phyloP scores from a whole-genome alignment of 768 basidiomycete species.

The Cytidiella melzeri region DNA sequence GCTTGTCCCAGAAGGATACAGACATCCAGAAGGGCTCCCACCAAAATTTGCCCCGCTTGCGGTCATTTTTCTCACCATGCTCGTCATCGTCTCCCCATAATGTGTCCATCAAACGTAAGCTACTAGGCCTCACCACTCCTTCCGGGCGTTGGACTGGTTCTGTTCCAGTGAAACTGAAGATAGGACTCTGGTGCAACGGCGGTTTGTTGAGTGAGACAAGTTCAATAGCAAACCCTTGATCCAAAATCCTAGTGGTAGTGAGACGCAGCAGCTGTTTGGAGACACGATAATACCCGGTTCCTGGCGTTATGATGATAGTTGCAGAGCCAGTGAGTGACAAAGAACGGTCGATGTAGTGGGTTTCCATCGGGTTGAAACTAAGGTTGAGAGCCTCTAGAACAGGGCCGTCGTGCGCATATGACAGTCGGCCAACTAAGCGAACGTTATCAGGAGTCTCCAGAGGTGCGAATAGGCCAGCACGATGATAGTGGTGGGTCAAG shows the following conservation, averaged over 20 bases:
- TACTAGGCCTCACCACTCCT: conserved; percentile 38
- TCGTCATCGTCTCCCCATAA: conserved; percentile 70
- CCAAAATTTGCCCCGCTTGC: conserved; percentile 61
- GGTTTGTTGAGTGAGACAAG: conserved; percentile 86
- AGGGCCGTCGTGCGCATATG: conserved; percentile 89
- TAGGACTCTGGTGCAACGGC: conserved; percentile 87
- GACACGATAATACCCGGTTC: conserved; percentile 90
- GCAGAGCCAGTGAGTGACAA: conserved; percentile 81
- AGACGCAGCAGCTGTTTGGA: conserved; percentile 84
- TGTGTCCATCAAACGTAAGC: conserved; percentile 50
- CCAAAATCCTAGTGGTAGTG: conserved; percentile 89
- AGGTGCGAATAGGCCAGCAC: conserved; percentile 36
- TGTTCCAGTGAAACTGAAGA: conserved; percentile 79
- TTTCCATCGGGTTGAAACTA: conserved; percentile 86
- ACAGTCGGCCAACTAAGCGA: conserved; percentile 72
- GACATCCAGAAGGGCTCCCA: conserved; percentile 90
- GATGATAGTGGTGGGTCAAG: conserved; percentile 83
- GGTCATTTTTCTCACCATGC: conserved; percentile 23
- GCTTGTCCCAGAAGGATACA: conserved; percentile 80
- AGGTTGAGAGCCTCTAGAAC: conserved; percentile 94
- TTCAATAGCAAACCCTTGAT: conserved; percentile 88
- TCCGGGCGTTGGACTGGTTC: conserved; percentile 47
- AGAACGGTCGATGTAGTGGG: conserved; percentile 93
- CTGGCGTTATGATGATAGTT: conserved; percentile 85
- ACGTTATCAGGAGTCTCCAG: conserved; percentile 44